Evolutionary conservation across 768 basidiomycete genomes (phyloP), one percentile per base, ranked within the genome.

Genomic region (Psilocybe tampanensis): DNA sequence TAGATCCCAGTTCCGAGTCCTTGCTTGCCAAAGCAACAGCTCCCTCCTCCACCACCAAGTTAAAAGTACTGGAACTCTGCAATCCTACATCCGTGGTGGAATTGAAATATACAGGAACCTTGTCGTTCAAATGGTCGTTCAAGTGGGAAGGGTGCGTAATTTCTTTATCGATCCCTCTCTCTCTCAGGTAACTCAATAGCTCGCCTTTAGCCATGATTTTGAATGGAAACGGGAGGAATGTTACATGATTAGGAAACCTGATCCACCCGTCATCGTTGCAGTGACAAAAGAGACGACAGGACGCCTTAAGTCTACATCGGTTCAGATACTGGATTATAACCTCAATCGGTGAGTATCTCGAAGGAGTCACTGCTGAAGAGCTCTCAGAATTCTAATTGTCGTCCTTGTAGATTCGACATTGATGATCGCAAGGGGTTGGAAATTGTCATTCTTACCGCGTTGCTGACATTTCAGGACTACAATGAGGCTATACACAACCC

Each of bases 221-320:
- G 92, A 93, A 66, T 94, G 92, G 92, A 89, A 85, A 66, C 81
- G 88, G 43, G 90, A 92, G 66, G 88, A 89, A 62, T 93, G 91
- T 71, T 93, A 80, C 70, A 83, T 94, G 70, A 69, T 93, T 42
- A 84, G 92, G 19, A 93, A 93, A 67, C 92, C 92, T 8, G 92
- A 94, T 61, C 92, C 92, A 6, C 89, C 92, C 3, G 91, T 94
- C 1, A 81, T 93, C 9, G 87, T 94, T 12, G 91, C 90, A 0
- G 78, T 92, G 24, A 92, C 90, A 2, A 92, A 88, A 65, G 92
- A 92, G 58, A 81, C 85, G 1, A 76, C 85, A 2, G 86, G 88
- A 7, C 77, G 83, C 21, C 74, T 88, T 44, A 88, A 84, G 65
- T 85, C 87, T 12, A 70, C 81, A 0, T 79, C 85, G 2, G 76